Percentiles rank a stretch among this genome's conserved stretches.
Conservation (phyloP, 2,329 filamentous ascomycete species). For the Dothistroma pini region DNA sequence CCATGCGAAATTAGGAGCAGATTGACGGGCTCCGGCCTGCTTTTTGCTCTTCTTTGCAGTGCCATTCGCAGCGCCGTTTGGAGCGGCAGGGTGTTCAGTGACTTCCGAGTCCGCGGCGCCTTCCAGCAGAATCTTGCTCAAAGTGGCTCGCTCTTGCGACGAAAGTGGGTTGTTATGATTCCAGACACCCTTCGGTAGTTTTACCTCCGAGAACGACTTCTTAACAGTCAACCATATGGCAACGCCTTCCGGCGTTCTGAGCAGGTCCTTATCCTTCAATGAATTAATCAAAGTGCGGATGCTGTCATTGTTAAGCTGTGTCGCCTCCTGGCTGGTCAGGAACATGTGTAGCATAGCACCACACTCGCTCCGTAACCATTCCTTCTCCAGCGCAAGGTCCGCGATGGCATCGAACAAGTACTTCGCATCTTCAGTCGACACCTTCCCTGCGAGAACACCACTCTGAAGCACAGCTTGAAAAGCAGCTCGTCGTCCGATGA, state of each 20-base stretch:
- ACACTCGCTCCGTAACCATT: conserved; percentile 86
- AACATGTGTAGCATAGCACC: conserved; percentile 76
- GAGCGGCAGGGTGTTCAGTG: conserved; percentile 27
- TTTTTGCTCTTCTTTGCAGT: conserved; percentile 37
- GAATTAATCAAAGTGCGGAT: conserved; percentile 26
- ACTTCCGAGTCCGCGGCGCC: conserved; percentile 53
- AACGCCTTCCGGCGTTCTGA: conserved; percentile 81
- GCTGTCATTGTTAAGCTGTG: conserved; percentile 13
- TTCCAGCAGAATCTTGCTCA: conserved; percentile 78
- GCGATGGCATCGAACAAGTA: conserved; percentile 69
- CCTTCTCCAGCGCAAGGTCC: conserved; percentile 72
- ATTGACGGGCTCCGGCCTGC: conserved; percentile 64
- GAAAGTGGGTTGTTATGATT: conserved; percentile 67
- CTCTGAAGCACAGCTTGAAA: conserved; percentile 82
- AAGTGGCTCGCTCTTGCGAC: conserved; percentile 60
- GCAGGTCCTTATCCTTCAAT: conserved; percentile 52
- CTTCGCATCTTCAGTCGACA: conserved; percentile 56
- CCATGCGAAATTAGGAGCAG: conserved; percentile 86
- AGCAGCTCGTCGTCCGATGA: conserved; percentile 82
- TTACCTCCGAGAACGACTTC: conserved; percentile 60
- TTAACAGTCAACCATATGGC: conserved; percentile 78
- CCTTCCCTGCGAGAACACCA: conserved; percentile 56
- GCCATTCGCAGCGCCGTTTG: conserved; percentile 13
- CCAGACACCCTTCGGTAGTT: conserved; percentile 70
- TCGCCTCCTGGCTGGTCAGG: conserved; percentile 38